These are phyloP conservation scores for Tulasnella sp. DNA, from an alignment of 768 basidiomycete species.

Conservation along the genomic window DNA sequence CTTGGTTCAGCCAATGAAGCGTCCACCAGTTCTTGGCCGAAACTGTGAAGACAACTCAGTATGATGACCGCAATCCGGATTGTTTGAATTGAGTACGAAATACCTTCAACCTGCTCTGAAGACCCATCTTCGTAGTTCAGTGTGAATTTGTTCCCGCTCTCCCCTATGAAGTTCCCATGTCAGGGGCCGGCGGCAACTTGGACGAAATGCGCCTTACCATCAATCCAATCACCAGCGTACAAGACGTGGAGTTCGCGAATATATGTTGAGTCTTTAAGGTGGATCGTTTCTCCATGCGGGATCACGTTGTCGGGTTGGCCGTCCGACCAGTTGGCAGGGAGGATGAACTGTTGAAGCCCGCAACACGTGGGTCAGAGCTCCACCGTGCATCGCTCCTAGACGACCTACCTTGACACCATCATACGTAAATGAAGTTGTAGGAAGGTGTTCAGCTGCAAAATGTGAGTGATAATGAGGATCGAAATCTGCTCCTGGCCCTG, in stretches of 20 bases:
- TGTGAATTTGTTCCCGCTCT: slow-evolving; percentile 53
- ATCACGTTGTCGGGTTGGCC: slow-evolving; percentile 49
- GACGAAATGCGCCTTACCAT: slow-evolving; percentile 44
- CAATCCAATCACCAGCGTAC: slow-evolving; percentile 49
- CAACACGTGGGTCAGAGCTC: neutral
- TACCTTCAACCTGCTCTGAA: slow-evolving; percentile 35
- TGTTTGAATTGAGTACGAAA: neutral
- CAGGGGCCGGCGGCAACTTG: neutral
- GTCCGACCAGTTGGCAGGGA: slow-evolving; percentile 20
- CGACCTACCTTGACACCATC: slow-evolving; percentile 33
- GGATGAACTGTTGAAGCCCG: slow-evolving; percentile 26
- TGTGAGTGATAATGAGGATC: slow-evolving; percentile 30
- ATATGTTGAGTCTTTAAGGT: slow-evolving; percentile 43
- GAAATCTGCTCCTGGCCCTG: slow-evolving; percentile 36
- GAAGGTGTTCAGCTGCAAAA: slow-evolving; percentile 34
- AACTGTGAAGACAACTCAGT: neutral
- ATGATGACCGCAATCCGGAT: neutral
- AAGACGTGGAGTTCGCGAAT: slow-evolving; percentile 49
- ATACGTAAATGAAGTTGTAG: slow-evolving; percentile 24
- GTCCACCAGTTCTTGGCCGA: slow-evolving; percentile 36
- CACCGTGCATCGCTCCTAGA: neutral
- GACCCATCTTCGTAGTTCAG: slow-evolving; percentile 40
- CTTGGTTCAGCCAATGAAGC: slow-evolving; percentile 39
- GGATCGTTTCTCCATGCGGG: slow-evolving; percentile 50
- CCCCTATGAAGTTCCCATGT: slow-evolving; percentile 43